Base-by-base conservation (phyloP, 108 stramenopile species). In the Skeletonema potamos region DNA sequence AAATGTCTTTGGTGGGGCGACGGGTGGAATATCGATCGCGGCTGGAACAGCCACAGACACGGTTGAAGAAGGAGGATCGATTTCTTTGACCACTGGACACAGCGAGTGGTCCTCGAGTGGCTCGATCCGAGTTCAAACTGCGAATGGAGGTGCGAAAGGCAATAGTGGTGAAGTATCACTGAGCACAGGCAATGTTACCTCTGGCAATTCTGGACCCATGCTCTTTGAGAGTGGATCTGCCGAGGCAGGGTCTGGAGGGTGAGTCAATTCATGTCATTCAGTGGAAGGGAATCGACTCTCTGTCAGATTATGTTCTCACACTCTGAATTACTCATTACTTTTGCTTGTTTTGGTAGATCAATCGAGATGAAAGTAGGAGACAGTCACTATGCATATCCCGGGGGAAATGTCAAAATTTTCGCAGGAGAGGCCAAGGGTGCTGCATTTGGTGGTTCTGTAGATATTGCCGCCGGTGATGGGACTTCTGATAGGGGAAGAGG, bases 391-490 rank as follows among this genome's bases (percentile, higher is more conserved):
- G 8, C 10, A 6, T 3, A 68, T 36, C 11, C 6, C 18, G 67
- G 67, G 0, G 67, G 67, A 8, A 10, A 32, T n/a, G 27, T 70
- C 8, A 46, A 60, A 39, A 24, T 60, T 13, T 5, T 17, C 6
- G 70, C 70, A 11, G 70, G 70, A 15, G 48, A 60, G 12, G 33
- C 70, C 36, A 18, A 60, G 27, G 70, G 60, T 5, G 17, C 11
- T 32, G 28, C 18, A 17, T 15, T 27, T 54, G 76, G 76, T 26
- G 76, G 76, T 22, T 30, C 22, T 3, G 63, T 77, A 13, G 63
- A 61, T 30, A 64, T 77, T 24, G 46, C 57, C 13, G 65, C 76
- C 15, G 76, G 76, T 11, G 27, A 5, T 44, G 72, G 66, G 30
- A 66, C 65, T 11, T 24, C 44, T 66, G 1, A 0, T 6, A 58